A percentile compares a stretch with the other conserved stretches of the same genome.
phyloP scores from a whole-genome alignment of 345 rosid genomes.

The Euphorbia tirucalli region DNA sequence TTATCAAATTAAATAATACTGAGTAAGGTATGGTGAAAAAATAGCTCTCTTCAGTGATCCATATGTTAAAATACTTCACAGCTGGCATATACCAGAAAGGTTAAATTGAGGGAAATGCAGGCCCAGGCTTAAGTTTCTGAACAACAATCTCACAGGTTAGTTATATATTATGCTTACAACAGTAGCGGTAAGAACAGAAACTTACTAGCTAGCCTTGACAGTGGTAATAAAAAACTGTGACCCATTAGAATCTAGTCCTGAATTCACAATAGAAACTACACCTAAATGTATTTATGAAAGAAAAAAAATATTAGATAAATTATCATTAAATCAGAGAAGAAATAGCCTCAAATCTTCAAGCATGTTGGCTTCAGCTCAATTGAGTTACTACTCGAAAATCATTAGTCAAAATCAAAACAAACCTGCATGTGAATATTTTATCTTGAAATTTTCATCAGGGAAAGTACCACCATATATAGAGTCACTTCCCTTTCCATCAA shows the following conservation, averaged over 20 bases:
- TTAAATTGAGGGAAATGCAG: not conserved
- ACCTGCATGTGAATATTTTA: constrained; percentile 90
- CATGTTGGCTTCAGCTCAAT: not conserved
- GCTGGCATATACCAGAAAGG: not conserved
- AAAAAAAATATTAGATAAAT: not conserved
- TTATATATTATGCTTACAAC: not conserved
- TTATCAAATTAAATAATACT: not conserved
- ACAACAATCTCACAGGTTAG: not conserved
- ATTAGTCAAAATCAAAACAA: not conserved
- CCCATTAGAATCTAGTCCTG: constrained; percentile 93
- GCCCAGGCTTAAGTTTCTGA: not conserved
- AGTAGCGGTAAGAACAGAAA: not conserved
- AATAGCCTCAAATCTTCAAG: not conserved
- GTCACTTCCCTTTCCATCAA: constrained; percentile 78
- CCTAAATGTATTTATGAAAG: constrained; percentile 39
- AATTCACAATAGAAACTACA: constrained; percentile 86
- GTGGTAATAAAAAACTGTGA: constrained; percentile 95
- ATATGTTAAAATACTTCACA: not conserved
- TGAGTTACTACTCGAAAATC: not conserved
- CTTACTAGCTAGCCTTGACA: constrained; percentile 91
- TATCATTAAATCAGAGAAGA: not conserved
- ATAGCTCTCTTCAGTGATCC: not conserved
- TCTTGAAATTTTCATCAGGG: constrained; percentile 88
- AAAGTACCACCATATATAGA: constrained; percentile 82
- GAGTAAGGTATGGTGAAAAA: not conserved